Evolutionary conservation across 306 rosid genomes (phyloP), one percentile per base, ranked within the genome.

Genomic region (Sindora glabra): DNA sequence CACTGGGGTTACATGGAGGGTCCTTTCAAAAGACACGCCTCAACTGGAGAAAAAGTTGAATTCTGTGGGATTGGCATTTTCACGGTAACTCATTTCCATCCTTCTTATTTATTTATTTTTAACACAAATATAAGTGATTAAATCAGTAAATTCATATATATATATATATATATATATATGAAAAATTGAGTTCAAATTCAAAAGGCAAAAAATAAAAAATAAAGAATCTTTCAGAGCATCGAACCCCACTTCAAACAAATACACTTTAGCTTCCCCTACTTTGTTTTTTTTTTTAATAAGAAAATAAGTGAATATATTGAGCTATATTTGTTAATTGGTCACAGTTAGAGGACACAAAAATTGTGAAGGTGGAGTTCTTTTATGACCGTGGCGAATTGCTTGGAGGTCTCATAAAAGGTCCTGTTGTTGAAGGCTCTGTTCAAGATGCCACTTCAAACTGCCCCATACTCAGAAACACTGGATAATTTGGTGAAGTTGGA

Each of bases 1-100:
- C 80, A 78, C 26, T 78, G 83, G 80, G 80, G 74, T 15, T 55
- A 57, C 62, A 64, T 74, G 77, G 81, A 76, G 27, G 77, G 81
- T 21, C 77, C 81, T 66, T 76, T 70, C 81, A 76, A 76, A 55
- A 77, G 71, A 12, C 60, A 65, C 27, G 67, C 67, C 29, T 62
- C 81, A 5, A 71, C 81, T 5, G 81, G 77, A 38, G 74, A 76
- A 11, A 0, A 45, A 11, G 38, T 76, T 51, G 45, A 76, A 32
- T 5, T 76, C 42, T 59, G 32, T 41, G 74, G 77, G 40, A 71
- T 71, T 16, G 70, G 70, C 22, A 49, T 55, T 45, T 76, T 66
- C 34, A 37, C 60, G 71, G 79, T 78, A 22, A 6, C 8, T 29
- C n/a, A n/a, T 29, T 29, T 29, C 8, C 8, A 4, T 29, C 8